Evolutionary conservation across 352 stramenopile species (phyloP), one percentile per base, ranked within the genome.

Genomic region (Hyaloperonospora brassicae): DNA sequence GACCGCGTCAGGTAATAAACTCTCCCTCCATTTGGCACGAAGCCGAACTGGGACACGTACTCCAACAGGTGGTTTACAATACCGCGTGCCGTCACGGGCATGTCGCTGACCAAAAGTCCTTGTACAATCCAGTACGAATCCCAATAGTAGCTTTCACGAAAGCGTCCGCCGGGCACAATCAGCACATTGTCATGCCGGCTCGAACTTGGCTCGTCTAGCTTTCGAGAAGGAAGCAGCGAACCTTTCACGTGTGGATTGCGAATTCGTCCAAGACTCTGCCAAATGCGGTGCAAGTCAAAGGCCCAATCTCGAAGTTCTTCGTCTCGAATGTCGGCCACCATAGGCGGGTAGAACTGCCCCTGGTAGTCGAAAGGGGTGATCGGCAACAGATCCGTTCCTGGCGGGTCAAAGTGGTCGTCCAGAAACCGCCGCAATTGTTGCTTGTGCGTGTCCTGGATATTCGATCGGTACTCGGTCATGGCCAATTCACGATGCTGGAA

Each of bases 91-190:
- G 88, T 95, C 30, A 77, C 38, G 12, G 61, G 44, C 86, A 97
- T 91, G 47, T 73, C 65, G 55, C 82, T 93, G 8, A 92, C 78
- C 34, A 96, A 61, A 5, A 97, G 68, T 0, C 88, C 87, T 50
- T 89, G 62, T 9, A 97, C 76, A 48, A 96, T 96, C 89, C 89
- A 97, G 66, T 90, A 96, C 52, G 79, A 89, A 57, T 97, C 89
- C 89, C 89, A 97, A 62, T 97, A 97, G 69, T 97, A 97, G 38
- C 68, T 86, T 63, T 97, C 89, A 9, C 87, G 79, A 59, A 97
- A 97, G n/a, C 89, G 75, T 5, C 85, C 89, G 17, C 88, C 89
- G 6, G 87, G 88, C 0, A 96, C 79, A 40, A 97, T 86, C 36
- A 97, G 57, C 24, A 91, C 69, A 35, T 87, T 79, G 39, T 72